Base-by-base conservation (phyloP, 306 rosid species). In the Vigna radiata region DNA sequence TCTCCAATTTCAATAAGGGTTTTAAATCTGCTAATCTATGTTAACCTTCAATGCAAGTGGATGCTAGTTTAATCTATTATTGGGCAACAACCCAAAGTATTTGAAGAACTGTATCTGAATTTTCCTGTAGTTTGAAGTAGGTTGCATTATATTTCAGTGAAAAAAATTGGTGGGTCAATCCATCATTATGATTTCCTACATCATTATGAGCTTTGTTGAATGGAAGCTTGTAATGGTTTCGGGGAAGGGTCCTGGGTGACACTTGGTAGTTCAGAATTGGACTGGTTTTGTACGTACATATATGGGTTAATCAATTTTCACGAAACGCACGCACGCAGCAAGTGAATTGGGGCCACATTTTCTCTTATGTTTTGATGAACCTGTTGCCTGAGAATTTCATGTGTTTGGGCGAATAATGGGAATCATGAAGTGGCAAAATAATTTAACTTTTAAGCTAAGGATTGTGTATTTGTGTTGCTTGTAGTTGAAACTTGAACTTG, bases 401-500 rank as follows among this genome's bases (percentile, higher is more conserved):
- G 47, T 41, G 31, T 41, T 56, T 46, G n/a, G 5, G n/a, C 56
- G 18, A 46, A 33, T 48, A 19, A 48, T 58, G 63, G 33, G 49
- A 33, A 49, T 14, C 19, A 12, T 59, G 70, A 54, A 72, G 69
- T 54, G 52, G 10, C 66, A 43, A 15, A 43, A 13, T 33, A 55
- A 54, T 49, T 68, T 16, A 52, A 52, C 15, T 41, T 31, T 18
- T 3, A 56, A 55, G 46, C 11, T 31, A 6, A 18, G 17, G 19
- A 77, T 17, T 77, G 48, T 58, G 66, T 14, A 6, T 29, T 59
- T 49, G 13, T 16, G 13, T 9, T 46, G 25, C 44, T 56, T 29
- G 50, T 46, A 46, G 48, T 72, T 78, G 41, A 72, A 29, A 52
- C 53, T 33, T 82, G 23, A 62, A 61, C 39, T 43, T 43, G 47